A percentile compares a stretch with the other conserved stretches of the same genome.
phyloP scores from a whole-genome alignment of 768 basidiomycete genomes.

The Calocybe indica region DNA sequence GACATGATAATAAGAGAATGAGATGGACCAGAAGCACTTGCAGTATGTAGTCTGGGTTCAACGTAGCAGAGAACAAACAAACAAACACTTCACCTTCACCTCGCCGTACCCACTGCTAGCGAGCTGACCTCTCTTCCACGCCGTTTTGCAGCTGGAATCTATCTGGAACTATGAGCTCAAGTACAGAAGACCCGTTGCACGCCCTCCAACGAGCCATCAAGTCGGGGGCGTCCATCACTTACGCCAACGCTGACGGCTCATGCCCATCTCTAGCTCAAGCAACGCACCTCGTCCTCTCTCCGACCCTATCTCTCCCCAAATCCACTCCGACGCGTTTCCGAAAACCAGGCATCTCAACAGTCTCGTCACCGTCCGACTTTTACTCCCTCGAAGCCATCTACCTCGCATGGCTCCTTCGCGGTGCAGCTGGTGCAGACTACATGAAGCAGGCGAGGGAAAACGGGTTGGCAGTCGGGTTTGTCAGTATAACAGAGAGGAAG shows the following conservation, averaged over 20 bases:
- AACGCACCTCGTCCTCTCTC: constrained; percentile 57
- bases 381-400: constrained; percentile 80
- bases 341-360: constrained; percentile 46
- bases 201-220: constrained; percentile 61
- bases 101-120: background rate
- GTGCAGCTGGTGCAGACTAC: constrained; percentile 78
- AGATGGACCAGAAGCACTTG: too few relatives aligned
- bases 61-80: too few relatives aligned
- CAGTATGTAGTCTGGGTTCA: too few relatives aligned
- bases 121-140: background rate
- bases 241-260: constrained; percentile 34
- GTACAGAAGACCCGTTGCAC: constrained; percentile 46
- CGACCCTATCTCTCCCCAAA: constrained; percentile 57
- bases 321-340: constrained; percentile 72
- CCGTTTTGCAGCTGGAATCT: background rate
- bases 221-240: constrained; percentile 43
- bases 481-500: constrained; percentile 85
- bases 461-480: constrained; percentile 68
- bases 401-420: constrained; percentile 75
- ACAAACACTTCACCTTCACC: too few relatives aligned
- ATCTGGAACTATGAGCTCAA: constrained; percentile 20
- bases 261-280: constrained; percentile 47
- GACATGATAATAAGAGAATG: too few relatives aligned
- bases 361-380: constrained; percentile 50
- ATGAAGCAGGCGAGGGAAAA: constrained; percentile 78